These are phyloP conservation scores for Aspergillus pseudoviridinutans DNA, from an alignment of 2,329 filamentous ascomycete genomes.

Conservation along the genomic window DNA sequence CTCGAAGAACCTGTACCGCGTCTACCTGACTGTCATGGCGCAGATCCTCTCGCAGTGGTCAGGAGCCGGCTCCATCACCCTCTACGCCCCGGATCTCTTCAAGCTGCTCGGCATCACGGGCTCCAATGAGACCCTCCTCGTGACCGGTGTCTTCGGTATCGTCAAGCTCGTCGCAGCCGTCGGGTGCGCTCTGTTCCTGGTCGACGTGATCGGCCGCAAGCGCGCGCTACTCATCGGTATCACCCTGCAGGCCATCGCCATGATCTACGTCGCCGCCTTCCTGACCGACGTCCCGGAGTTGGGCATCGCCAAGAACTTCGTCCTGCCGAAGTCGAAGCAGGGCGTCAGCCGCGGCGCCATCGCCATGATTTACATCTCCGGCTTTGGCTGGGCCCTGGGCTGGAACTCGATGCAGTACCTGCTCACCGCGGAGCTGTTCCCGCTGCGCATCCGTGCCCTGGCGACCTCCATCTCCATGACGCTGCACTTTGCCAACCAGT, in stretches of 20 bases:
- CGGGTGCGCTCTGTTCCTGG: constrained; percentile 70
- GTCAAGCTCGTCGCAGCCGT: constrained; percentile 67
- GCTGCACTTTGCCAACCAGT: constrained; percentile 74
- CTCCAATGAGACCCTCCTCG: constrained; percentile 64
- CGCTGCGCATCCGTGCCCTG: constrained; percentile 67
- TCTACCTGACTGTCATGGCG: constrained; percentile 64
- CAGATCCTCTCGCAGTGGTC: constrained; percentile 74
- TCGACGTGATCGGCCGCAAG: constrained; percentile 75
- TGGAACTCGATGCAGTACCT: constrained; percentile 79
- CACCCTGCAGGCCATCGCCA: constrained; percentile 55
- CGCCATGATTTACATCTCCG: constrained; percentile 68
- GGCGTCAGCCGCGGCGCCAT: constrained; percentile 61
- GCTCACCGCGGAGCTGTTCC: constrained; percentile 73
- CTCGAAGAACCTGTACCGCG: constrained; percentile 66
- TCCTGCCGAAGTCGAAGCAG: constrained; percentile 47
- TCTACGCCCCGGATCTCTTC: constrained; percentile 73
- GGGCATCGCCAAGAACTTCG: constrained; percentile 45
- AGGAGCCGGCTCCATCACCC: constrained; percentile 69
- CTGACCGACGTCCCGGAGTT: constrained; percentile 59
- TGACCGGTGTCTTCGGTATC: constrained; percentile 72
- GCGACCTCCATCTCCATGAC: constrained; percentile 71
- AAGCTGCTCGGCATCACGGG: constrained; percentile 66
- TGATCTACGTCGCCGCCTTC: constrained; percentile 61
- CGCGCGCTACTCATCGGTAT: constrained; percentile 60
- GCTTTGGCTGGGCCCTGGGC: constrained; percentile 65